These are phyloP conservation scores for Xylaria venustula DNA, from an alignment of 495 filamentous ascomycete species.

Conservation along the genomic window DNA sequence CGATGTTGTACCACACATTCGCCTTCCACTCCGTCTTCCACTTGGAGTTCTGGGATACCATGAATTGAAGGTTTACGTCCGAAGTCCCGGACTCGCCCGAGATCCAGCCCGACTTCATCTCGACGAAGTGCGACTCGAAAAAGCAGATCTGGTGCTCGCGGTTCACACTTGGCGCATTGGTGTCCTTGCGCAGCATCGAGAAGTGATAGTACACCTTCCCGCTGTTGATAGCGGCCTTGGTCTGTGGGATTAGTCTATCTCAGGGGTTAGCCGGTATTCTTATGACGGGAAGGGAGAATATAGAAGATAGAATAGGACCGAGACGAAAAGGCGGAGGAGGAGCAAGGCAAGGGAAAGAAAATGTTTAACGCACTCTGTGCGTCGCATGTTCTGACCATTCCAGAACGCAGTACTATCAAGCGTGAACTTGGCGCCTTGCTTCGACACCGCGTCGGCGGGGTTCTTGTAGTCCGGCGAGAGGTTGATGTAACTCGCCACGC, in stretches of 20 bases:
- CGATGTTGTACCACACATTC: constrained; percentile 71
- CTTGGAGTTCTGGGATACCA: constrained; percentile 40
- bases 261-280: no score
- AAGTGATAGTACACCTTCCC: constrained; percentile 72
- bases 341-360: background rate
- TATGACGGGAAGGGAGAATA: no score
- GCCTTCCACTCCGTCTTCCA: constrained; percentile 49
- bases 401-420: constrained; percentile 63
- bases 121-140: constrained; percentile 75
- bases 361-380: constrained; percentile 37
- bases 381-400: constrained; percentile 57
- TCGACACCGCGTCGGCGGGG: constrained; percentile 60
- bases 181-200: constrained; percentile 56
- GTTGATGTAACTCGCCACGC: constrained; percentile 57
- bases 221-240: constrained; percentile 57
- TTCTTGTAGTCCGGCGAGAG: constrained; percentile 59
- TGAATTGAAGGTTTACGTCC: constrained; percentile 50
- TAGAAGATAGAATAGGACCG: no score
- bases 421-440: constrained; percentile 66
- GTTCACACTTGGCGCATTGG: constrained; percentile 57
- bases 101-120: constrained; percentile 69
- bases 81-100: constrained; percentile 54
- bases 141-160: constrained; percentile 76
- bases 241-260: constrained; percentile 62
- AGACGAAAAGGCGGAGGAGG: no score